phyloP scores from a whole-genome alignment of 176 grass and related monocot genomes.

The Rhynchospora tenuis region DNA sequence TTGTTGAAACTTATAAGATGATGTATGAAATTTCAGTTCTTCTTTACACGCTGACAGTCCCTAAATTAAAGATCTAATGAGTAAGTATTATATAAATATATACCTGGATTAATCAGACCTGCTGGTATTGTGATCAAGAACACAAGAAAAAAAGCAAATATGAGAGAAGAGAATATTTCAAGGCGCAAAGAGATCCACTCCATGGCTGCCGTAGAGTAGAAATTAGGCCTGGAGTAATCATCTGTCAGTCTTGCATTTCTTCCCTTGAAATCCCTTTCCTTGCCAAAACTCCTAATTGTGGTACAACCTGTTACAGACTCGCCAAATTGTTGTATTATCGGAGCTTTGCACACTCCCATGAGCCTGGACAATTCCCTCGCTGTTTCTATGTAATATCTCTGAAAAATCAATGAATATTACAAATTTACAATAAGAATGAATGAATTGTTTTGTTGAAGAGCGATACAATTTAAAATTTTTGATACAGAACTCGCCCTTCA shows the following conservation, averaged over 20 bases:
- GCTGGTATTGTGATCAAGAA: constrained; percentile 35
- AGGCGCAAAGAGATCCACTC: constrained; percentile 72
- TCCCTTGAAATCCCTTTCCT: constrained; percentile 47
- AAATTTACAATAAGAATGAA: too few relatives aligned
- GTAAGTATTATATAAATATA: too few relatives aligned
- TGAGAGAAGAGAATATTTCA: constrained; percentile 51
- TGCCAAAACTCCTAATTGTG: constrained; percentile 83
- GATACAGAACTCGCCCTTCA: too few relatives aligned
- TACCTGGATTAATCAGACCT: constrained; percentile 62
- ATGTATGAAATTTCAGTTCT: too few relatives aligned
- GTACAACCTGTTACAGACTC: constrained; percentile 80
- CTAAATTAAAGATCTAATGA: background rate
- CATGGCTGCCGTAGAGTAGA: constrained; percentile 56
- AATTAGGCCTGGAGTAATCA: constrained; percentile 60
- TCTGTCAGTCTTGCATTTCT: constrained; percentile 60
- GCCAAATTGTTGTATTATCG: constrained; percentile 81
- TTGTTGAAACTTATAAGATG: too few relatives aligned
- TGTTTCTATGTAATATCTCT: constrained; percentile 80
- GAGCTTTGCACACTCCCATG: constrained; percentile 71
- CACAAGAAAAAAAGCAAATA: constrained; percentile 45
- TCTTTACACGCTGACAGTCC: background rate
- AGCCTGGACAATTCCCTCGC: constrained; percentile 69
- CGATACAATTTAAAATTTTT: too few relatives aligned
- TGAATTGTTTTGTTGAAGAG: too few relatives aligned
- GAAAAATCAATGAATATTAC: too few relatives aligned